Evolutionary conservation across 2,329 filamentous ascomycete genomes (phyloP).

Genomic region (Juglanconis juglandina): DNA sequence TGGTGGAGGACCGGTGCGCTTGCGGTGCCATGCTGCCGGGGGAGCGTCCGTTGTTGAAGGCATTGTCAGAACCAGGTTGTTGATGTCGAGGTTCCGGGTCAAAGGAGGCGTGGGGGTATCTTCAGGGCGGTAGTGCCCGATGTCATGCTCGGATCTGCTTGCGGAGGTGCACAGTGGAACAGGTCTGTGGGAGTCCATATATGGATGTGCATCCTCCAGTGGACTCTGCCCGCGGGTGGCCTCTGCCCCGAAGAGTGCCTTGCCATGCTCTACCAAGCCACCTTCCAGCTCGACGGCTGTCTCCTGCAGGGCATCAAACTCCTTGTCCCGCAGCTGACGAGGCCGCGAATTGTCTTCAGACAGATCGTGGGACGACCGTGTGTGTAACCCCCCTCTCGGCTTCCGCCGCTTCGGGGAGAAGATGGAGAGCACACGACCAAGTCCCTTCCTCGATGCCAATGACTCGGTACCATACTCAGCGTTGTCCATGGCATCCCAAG

Average conservation of each 20-base stretch:
- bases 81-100: constrained; percentile 34
- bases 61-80: constrained; percentile 38
- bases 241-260: constrained; percentile 37
- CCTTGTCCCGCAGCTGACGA: constrained; percentile 2
- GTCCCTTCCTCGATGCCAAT: neutral
- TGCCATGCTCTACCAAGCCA: constrained; percentile 32
- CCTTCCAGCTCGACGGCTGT: constrained; percentile 50
- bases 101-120: constrained; percentile 30
- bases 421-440: constrained; percentile 14
- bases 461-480: neutral
- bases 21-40: constrained; percentile 38
- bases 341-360: neutral
- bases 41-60: constrained; percentile 48
- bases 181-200: constrained; percentile 49
- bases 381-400: constrained; percentile 34
- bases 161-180: constrained; percentile 42
- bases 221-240: constrained; percentile 38
- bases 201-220: constrained; percentile 50
- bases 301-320: constrained; percentile 43
- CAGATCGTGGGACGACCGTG: constrained; percentile 18
- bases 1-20: constrained; percentile 39
- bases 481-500: constrained; percentile 8
- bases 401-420: constrained; percentile 9
- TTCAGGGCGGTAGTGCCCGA: constrained; percentile 33
- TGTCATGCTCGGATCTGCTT: constrained; percentile 5